Conservation (phyloP, 179 eudicot genomes). For the Beta macrorhiza region DNA sequence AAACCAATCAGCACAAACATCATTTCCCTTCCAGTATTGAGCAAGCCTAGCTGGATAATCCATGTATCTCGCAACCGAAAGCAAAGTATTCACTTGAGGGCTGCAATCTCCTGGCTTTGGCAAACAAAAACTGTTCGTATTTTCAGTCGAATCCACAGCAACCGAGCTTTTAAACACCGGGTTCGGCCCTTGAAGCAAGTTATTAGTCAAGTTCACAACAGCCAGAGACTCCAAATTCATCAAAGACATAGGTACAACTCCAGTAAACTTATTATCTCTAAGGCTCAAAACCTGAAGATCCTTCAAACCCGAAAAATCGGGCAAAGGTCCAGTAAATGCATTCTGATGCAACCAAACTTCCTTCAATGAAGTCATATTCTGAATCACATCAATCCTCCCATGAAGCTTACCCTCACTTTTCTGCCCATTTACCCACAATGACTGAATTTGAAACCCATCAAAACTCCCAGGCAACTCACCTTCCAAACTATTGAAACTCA, state of each 20-base stretch:
- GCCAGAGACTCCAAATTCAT: slow-evolving; percentile 49
- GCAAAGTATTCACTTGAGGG: slow-evolving; percentile 46
- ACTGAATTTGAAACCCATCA: slow-evolving; percentile 56
- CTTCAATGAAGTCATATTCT: slow-evolving; percentile 68
- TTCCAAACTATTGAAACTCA: slow-evolving; percentile 58
- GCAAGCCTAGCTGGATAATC: slow-evolving; percentile 58
- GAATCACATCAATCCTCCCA: slow-evolving; percentile 65
- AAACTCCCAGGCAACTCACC: slow-evolving; percentile 60
- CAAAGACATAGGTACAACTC: slow-evolving; percentile 58
- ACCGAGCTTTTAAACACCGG: slow-evolving; percentile 59
- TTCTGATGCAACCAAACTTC: slow-evolving; percentile 74
- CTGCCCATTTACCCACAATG: slow-evolving; percentile 81
- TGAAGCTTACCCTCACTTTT: slow-evolving; percentile 38
- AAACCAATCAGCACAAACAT: slow-evolving; percentile 63
- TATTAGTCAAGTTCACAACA: slow-evolving; percentile 68
- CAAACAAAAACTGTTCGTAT: slow-evolving; percentile 63
- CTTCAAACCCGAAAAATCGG: slow-evolving; percentile 57
- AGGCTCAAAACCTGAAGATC: slow-evolving; percentile 51
- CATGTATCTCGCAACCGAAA: slow-evolving; percentile 55
- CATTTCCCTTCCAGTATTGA: slow-evolving; percentile 70
- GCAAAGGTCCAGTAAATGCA: slow-evolving; percentile 68
- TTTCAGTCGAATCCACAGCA: slow-evolving; percentile 43
- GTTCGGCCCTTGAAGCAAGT: slow-evolving; percentile 68
- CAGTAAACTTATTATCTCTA: slow-evolving; percentile 62
- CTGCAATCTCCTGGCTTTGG: slow-evolving; percentile 58